Base-by-base conservation (phyloP, 139 green algal species). In the Spirogloea muscicola region DNA sequence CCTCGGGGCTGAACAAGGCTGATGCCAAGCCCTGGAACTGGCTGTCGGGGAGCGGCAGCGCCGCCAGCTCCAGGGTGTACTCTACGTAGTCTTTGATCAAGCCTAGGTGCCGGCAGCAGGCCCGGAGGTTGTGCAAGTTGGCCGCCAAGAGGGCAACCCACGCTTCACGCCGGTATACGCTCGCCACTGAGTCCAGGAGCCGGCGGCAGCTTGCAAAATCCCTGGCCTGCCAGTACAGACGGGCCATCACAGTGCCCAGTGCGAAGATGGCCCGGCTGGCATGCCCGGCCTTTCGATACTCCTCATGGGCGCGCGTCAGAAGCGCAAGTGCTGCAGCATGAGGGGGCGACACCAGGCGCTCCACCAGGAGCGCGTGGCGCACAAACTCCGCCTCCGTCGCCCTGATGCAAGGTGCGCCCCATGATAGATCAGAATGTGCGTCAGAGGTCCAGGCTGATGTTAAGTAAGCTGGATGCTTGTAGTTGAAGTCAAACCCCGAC, bases 61-160 rank as follows among this genome's bases (percentile, higher is more conserved):
- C 59, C 9, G 72, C 34, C 2, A 90, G 57, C 82, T 91, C 87
- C 31, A 91, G 74, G 2, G 70, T 84, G 71, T 89, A 86, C 25
- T 80, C 59, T 1, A 89, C 4, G 43, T 83, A 66, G 51, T 90
- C 86, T 21, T 52, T 21, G 21, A 82, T 58, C 41, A 85, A 62
- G 13, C 64, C 74, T 44, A 90, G 82, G 25, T 84, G 84, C 58
- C 76, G 63, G 25, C 81, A 78, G 34, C 85, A 86, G 34, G 88
- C 86, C 0, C 86, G 79, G 51, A 91, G 77, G 34, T 75, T 51
- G 27, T 69, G 38, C 16, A 91, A 68, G 10, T 25, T 63, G 37
- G 82, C 71, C n/a, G 77, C 46, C 49, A 88, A 69, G 44, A 86
- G 82, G 33, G 68, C 25, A 27, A 62, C 48, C 84, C 86, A 91